Percentiles rank a stretch among this genome's conserved stretches.
Conservation (phyloP, 2,329 filamentous ascomycete genomes). For the Fulvia fulva region DNA sequence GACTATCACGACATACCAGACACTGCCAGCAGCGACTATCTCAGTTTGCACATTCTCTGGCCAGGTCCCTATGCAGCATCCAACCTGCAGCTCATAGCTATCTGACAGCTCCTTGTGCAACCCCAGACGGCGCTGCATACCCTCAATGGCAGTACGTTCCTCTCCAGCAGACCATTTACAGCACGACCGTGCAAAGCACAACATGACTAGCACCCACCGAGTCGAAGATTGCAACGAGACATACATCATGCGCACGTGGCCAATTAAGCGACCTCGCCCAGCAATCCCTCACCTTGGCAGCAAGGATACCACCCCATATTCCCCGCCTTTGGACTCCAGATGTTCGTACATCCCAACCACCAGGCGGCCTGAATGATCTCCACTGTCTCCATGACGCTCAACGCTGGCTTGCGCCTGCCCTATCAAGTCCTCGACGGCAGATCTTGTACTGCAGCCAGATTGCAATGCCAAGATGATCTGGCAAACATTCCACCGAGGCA, state of each 20-base stretch:
- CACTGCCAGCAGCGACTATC: no score
- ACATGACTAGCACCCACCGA: no score
- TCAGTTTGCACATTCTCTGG: no score
- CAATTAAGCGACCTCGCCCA: not conserved
- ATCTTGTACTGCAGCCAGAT: not conserved
- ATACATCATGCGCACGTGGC: no score
- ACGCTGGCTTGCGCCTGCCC: not conserved
- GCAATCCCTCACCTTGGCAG: not conserved
- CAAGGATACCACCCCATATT: not conserved
- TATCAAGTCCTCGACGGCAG: not conserved
- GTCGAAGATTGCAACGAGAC: no score
- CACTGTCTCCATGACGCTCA: not conserved
- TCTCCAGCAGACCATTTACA: not conserved
- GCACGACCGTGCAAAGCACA: no score
- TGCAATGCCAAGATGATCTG: not conserved
- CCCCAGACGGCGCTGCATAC: not conserved
- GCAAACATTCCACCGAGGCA: not conserved
- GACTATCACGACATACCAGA: no score
- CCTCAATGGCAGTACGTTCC: not conserved
- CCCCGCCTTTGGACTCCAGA: constrained; percentile 8
- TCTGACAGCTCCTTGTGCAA: not conserved
- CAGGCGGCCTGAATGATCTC: not conserved
- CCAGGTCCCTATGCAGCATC: no score
- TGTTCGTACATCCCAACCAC: not conserved
- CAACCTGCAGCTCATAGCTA: no score